These are phyloP conservation scores for Mallotus japonicus DNA, from an alignment of 441 rosid species.

Conservation along the genomic window DNA sequence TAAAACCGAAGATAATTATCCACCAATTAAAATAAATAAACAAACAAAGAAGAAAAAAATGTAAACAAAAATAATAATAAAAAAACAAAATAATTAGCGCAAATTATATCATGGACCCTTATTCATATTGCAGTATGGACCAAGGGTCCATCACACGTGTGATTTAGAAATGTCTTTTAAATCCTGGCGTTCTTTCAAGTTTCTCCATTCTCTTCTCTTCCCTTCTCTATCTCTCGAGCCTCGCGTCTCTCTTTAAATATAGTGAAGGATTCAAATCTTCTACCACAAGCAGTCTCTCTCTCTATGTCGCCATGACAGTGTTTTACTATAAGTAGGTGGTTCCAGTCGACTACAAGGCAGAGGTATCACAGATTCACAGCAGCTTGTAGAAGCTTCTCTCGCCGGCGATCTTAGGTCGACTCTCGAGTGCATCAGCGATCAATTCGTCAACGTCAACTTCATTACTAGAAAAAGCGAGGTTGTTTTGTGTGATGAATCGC, in stretches of 20 bases:
- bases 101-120: too few species aligned
- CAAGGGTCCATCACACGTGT: too few species aligned
- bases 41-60: too few species aligned
- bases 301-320: constrained; percentile 47
- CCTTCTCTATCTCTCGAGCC: constrained; percentile 38
- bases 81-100: too few species aligned
- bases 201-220: constrained; percentile 10
- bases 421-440: constrained; percentile 59
- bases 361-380: constrained; percentile 79
- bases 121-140: too few species aligned
- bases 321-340: constrained; percentile 87
- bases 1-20: too few species aligned
- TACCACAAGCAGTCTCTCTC: not conserved
- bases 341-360: constrained; percentile 82
- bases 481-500: constrained; percentile 56
- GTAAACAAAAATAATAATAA: too few species aligned
- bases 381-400: constrained; percentile 69
- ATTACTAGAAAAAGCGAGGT: constrained; percentile 68
- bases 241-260: constrained; percentile 27
- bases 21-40: too few species aligned
- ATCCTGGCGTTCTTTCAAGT: constrained; percentile 58
- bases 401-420: constrained; percentile 60
- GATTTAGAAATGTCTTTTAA: too few species aligned
- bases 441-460: constrained; percentile 76
- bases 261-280: constrained; percentile 2